Evolutionary conservation across 345 rosid species (phyloP).

Genomic region (Laguncularia racemosa): DNA sequence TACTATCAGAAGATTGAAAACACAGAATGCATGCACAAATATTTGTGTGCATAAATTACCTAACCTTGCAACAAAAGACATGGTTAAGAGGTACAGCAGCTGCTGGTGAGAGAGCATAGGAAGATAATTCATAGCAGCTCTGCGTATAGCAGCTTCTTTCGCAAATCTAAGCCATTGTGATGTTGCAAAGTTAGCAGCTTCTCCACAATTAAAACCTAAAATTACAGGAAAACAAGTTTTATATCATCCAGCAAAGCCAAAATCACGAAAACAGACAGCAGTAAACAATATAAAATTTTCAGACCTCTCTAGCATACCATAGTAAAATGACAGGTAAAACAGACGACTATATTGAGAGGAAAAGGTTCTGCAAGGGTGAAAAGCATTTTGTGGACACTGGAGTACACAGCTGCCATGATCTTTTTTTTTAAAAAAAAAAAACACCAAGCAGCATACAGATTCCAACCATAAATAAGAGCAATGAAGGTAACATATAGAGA

Average conservation of each 20-base stretch:
- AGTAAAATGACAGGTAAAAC: no score
- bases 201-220: slow-evolving; percentile 96
- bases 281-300: not conserved
- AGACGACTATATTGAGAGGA: no score
- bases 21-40: not conserved
- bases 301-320: no score
- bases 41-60: slow-evolving; percentile 9
- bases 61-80: slow-evolving; percentile 94
- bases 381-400: no score
- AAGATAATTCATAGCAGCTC: slow-evolving; percentile 99
- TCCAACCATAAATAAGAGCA: not conserved
- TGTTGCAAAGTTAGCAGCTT: slow-evolving; percentile 98
- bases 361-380: no score
- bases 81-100: slow-evolving; percentile 88
- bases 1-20: no score
- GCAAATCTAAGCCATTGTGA: slow-evolving; percentile 96
- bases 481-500: not conserved
- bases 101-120: slow-evolving; percentile 99
- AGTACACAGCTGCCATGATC: no score
- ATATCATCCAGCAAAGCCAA: slow-evolving; percentile 2
- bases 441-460: not conserved
- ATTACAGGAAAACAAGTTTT: slow-evolving; percentile 11
- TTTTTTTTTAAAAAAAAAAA: no score
- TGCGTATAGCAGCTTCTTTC: slow-evolving; percentile 96
- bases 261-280: not conserved